phyloP scores from a whole-genome alignment of 2,329 filamentous ascomycete genomes.

The Aspergillus fumigatus region DNA sequence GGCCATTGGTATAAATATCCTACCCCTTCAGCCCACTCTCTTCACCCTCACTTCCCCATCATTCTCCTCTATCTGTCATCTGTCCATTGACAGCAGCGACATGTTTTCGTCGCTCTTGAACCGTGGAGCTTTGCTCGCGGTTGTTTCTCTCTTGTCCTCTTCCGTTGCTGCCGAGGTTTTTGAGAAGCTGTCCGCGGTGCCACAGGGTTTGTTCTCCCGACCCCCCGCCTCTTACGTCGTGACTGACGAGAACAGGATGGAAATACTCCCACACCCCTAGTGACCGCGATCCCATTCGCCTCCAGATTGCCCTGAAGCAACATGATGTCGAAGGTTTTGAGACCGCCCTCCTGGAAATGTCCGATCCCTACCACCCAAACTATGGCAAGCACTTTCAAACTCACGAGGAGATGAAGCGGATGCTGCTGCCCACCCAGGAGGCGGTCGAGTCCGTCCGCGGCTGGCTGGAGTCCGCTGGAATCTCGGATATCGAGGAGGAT shows the following conservation, averaged over 20 bases:
- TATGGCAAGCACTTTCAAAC: constrained; percentile 49
- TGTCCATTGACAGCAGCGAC: background rate
- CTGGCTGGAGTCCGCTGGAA: constrained; percentile 45
- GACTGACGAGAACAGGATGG: constrained; percentile 29
- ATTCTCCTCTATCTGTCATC: background rate
- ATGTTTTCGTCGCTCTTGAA: constrained; percentile 25
- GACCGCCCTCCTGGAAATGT: constrained; percentile 45
- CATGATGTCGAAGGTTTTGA: constrained; percentile 39
- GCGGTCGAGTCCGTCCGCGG: constrained; percentile 39
- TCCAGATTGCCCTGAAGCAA: constrained; percentile 35
- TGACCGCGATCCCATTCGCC: constrained; percentile 23
- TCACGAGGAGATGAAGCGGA: constrained; percentile 46
- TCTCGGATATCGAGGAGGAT: constrained; percentile 32
- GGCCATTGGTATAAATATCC: background rate
- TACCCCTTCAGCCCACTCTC: background rate
- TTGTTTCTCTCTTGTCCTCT: constrained; percentile 24
- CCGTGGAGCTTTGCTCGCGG: constrained; percentile 25
- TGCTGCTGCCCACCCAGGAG: constrained; percentile 43
- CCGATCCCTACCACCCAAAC: constrained; percentile 43
- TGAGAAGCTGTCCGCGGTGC: constrained; percentile 31
- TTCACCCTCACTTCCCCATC: constrained; percentile 1
- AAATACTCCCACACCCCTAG: constrained; percentile 24
- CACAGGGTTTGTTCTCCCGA: constrained; percentile 32
- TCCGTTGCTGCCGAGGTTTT: constrained; percentile 30
- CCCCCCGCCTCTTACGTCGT: too few relatives aligned